Evolutionary conservation across 495 filamentous ascomycete genomes (phyloP).

Genomic region (Trichodelitschia bisporula): DNA sequence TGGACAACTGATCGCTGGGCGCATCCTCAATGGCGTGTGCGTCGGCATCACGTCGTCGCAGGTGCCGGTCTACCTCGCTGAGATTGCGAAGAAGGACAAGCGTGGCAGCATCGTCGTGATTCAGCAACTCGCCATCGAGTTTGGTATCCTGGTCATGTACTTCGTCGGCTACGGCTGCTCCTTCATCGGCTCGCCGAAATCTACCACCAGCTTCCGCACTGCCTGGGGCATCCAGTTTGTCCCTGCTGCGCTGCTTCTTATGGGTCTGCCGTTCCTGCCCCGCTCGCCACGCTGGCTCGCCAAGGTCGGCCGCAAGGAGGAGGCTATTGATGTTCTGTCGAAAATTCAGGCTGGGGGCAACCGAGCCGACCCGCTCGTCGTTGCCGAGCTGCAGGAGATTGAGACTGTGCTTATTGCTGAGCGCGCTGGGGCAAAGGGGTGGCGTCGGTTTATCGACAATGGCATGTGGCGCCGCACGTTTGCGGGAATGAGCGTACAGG

Average conservation of each 20-base stretch:
- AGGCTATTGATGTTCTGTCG: background rate
- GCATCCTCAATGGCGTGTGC: conserved; percentile 41
- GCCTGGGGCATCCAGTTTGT: background rate
- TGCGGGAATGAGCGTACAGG: conserved; percentile 42
- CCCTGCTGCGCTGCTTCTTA: conserved; percentile 2
- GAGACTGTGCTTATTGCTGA: conserved; percentile 6
- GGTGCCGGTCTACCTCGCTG: conserved; percentile 34
- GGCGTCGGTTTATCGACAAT: no score
- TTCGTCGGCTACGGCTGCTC: conserved; percentile 12
- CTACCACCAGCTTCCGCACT: conserved; percentile 9
- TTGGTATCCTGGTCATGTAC: conserved; percentile 7
- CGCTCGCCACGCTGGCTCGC: conserved; percentile 26
- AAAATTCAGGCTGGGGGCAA: background rate
- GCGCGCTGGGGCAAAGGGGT: conserved; percentile 15
- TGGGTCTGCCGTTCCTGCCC: conserved; percentile 12
- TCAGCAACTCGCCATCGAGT: conserved; percentile 8
- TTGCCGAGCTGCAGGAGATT: conserved; percentile 1
- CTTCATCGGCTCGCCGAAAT: conserved; percentile 5
- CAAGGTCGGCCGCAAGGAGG: background rate
- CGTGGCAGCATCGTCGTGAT: conserved; percentile 4
- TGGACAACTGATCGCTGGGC: conserved; percentile 41
- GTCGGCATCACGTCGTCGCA: conserved; percentile 28
- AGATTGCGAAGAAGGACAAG: conserved; percentile 9
- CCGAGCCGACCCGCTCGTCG: background rate
- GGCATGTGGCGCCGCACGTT: conserved; percentile 55